Percentiles rank a stretch among this genome's conserved stretches.
These are phyloP conservation scores for Kentomonas sorsogonicus DNA, from an alignment of 208 protist species.

Conservation along the genomic window DNA sequence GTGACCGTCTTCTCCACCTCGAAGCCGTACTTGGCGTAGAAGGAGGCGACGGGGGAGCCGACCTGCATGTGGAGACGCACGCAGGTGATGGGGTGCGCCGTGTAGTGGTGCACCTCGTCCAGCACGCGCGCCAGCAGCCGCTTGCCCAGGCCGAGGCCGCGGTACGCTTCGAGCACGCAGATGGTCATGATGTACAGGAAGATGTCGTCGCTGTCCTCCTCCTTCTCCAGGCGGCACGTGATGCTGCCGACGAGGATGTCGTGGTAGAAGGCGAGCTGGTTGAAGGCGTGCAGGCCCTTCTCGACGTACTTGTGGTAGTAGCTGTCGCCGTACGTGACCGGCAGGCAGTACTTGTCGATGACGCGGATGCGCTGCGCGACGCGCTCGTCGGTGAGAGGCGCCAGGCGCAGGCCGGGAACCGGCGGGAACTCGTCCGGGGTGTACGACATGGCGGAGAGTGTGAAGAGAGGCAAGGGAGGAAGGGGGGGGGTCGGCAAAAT, in stretches of 20 bases:
- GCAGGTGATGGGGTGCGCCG: slow-evolving; percentile 31
- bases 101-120: slow-evolving; percentile 44
- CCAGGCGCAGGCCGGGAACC: slow-evolving; percentile 62
- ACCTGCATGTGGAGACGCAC: slow-evolving; percentile 87
- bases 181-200: slow-evolving; percentile 94
- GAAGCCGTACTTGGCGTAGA: slow-evolving; percentile 85
- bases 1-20: slow-evolving; percentile 39
- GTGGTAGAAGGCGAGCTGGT: slow-evolving; percentile 82
- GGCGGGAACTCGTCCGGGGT: slow-evolving; percentile 24
- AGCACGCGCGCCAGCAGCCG: slow-evolving; percentile 61
- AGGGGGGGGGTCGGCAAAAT: too few relatives aligned
- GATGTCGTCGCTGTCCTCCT: slow-evolving; percentile 32
- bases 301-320: slow-evolving; percentile 81
- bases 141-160: slow-evolving; percentile 77
- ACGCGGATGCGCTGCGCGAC: slow-evolving; percentile 75
- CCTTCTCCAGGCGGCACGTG: slow-evolving; percentile 82
- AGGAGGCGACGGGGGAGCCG: slow-evolving; percentile 64
- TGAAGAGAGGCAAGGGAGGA: too few relatives aligned
- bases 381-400: slow-evolving; percentile 50
- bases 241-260: slow-evolving; percentile 89
- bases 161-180: slow-evolving; percentile 87
- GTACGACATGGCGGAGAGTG: too few relatives aligned
- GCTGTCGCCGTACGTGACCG: slow-evolving; percentile 74
- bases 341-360: slow-evolving; percentile 69
- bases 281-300: slow-evolving; percentile 50